Evolutionary conservation across 2,329 filamentous ascomycete species (phyloP).

Genomic region (Septoria linicola): DNA sequence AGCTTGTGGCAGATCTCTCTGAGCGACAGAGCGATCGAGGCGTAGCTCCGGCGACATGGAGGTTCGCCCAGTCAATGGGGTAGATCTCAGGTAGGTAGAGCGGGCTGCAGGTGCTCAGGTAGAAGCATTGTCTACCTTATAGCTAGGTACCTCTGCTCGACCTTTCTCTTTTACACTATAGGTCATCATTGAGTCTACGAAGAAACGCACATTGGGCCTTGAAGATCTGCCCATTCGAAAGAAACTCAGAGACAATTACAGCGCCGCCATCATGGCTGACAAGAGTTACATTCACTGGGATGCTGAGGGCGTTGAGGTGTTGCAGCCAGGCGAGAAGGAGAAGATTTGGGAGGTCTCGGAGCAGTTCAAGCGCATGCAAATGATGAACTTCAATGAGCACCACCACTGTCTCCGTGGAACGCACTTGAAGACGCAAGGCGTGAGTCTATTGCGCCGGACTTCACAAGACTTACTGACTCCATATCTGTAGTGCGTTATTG

Average conservation of each 20-base stretch:
- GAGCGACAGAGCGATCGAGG: slow-evolving; percentile 18
- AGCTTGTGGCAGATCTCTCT: slow-evolving; percentile 15
- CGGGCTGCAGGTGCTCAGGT: neutral
- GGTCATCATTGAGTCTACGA: slow-evolving; percentile 10
- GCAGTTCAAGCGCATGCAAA: slow-evolving; percentile 42
- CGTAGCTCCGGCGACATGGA: slow-evolving; percentile 26
- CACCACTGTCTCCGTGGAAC: slow-evolving; percentile 41
- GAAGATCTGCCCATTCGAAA: slow-evolving; percentile 2
- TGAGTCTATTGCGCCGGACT: slow-evolving; percentile 12
- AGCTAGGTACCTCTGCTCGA: neutral
- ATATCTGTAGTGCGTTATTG: slow-evolving; percentile 32
- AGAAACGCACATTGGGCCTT: slow-evolving; percentile 3
- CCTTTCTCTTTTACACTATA: neutral
- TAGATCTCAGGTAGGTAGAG: slow-evolving; percentile 7
- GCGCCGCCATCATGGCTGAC: slow-evolving; percentile 17
- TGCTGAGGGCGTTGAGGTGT: slow-evolving; percentile 37
- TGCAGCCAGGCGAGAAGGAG: slow-evolving; percentile 37
- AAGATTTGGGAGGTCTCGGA: slow-evolving; percentile 41
- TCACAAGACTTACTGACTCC: neutral
- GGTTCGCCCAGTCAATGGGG: slow-evolving; percentile 19
- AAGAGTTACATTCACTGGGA: slow-evolving; percentile 33
- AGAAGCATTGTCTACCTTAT: neutral
- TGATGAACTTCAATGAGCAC: slow-evolving; percentile 44
- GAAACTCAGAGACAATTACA: slow-evolving; percentile 7
- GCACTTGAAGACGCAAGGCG: slow-evolving; percentile 39